phyloP scores from a whole-genome alignment of 2,329 filamentous ascomycete genomes.

The Chalaropsis ovoidea region DNA sequence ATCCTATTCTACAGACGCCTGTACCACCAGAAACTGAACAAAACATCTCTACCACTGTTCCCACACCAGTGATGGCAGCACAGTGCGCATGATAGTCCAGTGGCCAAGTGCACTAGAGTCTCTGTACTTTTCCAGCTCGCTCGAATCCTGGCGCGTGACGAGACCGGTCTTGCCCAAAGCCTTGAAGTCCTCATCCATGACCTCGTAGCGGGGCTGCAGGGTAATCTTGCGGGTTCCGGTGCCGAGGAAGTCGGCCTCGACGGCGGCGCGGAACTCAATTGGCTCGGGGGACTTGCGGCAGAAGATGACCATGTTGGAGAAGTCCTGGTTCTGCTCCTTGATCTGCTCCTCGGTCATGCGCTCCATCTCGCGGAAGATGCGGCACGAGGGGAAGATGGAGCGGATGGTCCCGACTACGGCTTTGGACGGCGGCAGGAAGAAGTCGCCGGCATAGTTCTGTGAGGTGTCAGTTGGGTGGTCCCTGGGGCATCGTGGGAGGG shows the following conservation, averaged over 20 bases:
- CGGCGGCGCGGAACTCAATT: conserved; percentile 58
- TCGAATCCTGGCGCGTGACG: conserved; percentile 53
- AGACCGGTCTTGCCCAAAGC: conserved; percentile 41
- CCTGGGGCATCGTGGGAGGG: neutral
- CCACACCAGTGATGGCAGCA: conserved; percentile 71
- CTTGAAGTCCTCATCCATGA: conserved; percentile 44
- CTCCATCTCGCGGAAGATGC: conserved; percentile 73
- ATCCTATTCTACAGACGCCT: too few species aligned
- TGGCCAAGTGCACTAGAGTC: conserved; percentile 68
- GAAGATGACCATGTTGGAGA: conserved; percentile 94
- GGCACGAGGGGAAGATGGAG: conserved; percentile 76
- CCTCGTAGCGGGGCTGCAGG: conserved; percentile 62
- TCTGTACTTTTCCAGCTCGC: conserved; percentile 60
- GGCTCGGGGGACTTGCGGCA: conserved; percentile 55
- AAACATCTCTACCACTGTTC: conserved; percentile 74
- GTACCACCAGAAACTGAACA: neutral
- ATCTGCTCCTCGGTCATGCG: conserved; percentile 41
- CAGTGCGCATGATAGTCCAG: conserved; percentile 83
- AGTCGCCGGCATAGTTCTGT: conserved; percentile 89
- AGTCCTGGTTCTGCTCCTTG: conserved; percentile 50
- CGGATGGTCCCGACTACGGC: conserved; percentile 75
- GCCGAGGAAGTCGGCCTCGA: conserved; percentile 55
- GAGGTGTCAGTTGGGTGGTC: conserved; percentile 25
- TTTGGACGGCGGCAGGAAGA: conserved; percentile 62
- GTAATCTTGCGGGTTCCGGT: conserved; percentile 61